Percentiles rank a stretch among this genome's conserved stretches.
Evolutionary conservation across 768 basidiomycete genomes (phyloP).

Genomic region (Sarcodon sp.): DNA sequence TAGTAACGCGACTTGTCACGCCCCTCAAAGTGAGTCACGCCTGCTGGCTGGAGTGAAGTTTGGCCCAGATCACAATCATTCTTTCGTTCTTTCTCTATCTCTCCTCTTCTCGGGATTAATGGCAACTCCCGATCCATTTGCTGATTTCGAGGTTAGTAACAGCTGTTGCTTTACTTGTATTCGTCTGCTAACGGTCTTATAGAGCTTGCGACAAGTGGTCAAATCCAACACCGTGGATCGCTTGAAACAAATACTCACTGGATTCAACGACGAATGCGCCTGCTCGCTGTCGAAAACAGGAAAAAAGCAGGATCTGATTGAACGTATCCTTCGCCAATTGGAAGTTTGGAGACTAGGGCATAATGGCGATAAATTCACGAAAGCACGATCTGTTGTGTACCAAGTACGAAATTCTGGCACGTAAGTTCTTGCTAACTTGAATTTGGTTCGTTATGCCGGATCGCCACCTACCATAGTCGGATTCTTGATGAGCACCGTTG

Average conservation of each 20-base stretch:
- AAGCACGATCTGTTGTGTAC: conserved; percentile 50
- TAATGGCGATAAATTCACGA: conserved; percentile 53
- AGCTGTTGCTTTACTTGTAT: neutral
- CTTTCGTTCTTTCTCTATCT: conserved; percentile 5
- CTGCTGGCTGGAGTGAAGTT: neutral
- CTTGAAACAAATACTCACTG: conserved; percentile 70
- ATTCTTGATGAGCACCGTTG: neutral
- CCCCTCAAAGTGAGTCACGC: neutral
- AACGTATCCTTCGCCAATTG: conserved; percentile 49
- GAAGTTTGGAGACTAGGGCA: conserved; percentile 46
- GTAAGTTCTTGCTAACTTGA: conserved; percentile 30
- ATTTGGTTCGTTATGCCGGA: neutral
- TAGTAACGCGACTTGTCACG: too few species aligned
- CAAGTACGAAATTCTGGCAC: conserved; percentile 53
- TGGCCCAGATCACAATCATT: conserved; percentile 11
- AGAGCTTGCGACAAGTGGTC: conserved; percentile 17
- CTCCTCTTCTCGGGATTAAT: conserved; percentile 20
- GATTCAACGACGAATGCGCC: conserved; percentile 68
- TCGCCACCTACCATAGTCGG: neutral
- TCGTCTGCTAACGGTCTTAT: neutral
- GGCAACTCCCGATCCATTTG: conserved; percentile 52
- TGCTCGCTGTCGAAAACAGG: conserved; percentile 61
- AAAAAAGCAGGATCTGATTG: conserved; percentile 81
- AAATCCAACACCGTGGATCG: conserved; percentile 75
- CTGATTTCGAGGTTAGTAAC: conserved; percentile 57